These are phyloP conservation scores for Rhizoclosmatium globosum DNA, from an alignment of 192 early-diverging fungal genomes.

Conservation along the genomic window DNA sequence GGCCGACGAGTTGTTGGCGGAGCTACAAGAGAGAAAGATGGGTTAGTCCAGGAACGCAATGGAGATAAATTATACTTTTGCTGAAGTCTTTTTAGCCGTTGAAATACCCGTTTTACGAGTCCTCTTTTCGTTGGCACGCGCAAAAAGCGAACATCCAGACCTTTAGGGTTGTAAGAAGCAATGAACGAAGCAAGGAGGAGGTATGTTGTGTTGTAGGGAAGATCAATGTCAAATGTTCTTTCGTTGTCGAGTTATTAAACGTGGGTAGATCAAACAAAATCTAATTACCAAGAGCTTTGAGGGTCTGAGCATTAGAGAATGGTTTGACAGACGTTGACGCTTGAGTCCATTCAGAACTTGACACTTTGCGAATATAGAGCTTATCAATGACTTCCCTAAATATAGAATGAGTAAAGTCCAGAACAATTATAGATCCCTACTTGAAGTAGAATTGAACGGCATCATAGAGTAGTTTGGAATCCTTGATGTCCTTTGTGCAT, in stretches of 20 bases:
- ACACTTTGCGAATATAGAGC: slow-evolving; percentile 92
- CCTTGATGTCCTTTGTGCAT: slow-evolving; percentile 69
- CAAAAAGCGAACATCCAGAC: slow-evolving; percentile 89
- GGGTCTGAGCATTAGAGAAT: neutral
- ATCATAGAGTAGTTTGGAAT: slow-evolving; percentile 79
- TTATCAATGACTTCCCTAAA: slow-evolving; percentile 55
- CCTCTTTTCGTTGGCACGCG: slow-evolving; percentile 57
- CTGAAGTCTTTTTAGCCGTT: slow-evolving; percentile 14
- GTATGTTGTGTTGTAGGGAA: slow-evolving; percentile 92
- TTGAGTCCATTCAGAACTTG: slow-evolving; percentile 79
- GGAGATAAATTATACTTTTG: neutral
- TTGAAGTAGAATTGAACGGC: slow-evolving; percentile 82
- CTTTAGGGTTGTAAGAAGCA: slow-evolving; percentile 92
- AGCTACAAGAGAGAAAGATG: slow-evolving; percentile 37
- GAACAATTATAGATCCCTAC: no score
- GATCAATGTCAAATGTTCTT: slow-evolving; percentile 33
- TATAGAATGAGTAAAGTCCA: neutral
- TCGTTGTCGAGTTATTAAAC: slow-evolving; percentile 8
- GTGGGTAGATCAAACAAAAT: neutral
- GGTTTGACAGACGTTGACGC: slow-evolving; percentile 21
- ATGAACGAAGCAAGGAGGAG: slow-evolving; percentile 89
- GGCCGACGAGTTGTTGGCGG: slow-evolving; percentile 89
- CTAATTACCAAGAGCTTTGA: neutral
- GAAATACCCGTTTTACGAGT: slow-evolving; percentile 19
- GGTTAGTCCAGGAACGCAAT: neutral